phyloP scores from a whole-genome alignment of 179 eudicot genomes.

The Nepenthes alata region DNA sequence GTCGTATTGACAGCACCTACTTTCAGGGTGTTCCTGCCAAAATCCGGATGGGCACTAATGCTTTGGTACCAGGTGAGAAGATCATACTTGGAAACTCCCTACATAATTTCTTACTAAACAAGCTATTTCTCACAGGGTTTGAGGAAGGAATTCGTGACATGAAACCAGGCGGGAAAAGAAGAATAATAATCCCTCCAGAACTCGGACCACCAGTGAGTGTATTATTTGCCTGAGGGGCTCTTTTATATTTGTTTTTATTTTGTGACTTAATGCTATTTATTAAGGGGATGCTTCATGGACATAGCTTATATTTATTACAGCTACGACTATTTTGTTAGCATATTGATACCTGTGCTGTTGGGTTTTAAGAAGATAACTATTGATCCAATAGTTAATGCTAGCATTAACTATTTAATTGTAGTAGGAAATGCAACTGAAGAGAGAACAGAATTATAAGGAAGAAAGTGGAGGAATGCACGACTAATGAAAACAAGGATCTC shows the following conservation, averaged over 20 bases:
- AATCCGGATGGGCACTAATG: conserved; percentile 83
- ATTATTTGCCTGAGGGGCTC: not conserved
- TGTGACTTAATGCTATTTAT: too few species aligned
- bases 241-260: not conserved
- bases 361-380: too few species aligned
- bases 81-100: not conserved
- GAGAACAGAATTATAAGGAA: too few species aligned
- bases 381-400: not conserved
- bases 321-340: too few species aligned
- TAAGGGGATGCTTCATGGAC: too few species aligned
- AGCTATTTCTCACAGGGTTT: conserved; percentile 41
- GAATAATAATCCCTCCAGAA: conserved; percentile 97
- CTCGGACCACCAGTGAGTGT: conserved; percentile 94
- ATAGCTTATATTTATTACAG: too few species aligned
- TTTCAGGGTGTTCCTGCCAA: conserved; percentile 84
- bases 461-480: too few species aligned
- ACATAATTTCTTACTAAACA: conserved; percentile 8
- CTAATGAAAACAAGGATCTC: too few species aligned
- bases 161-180: conserved; percentile 96
- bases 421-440: not conserved
- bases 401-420: not conserved
- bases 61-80: conserved; percentile 68
- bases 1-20: conserved; percentile 93
- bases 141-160: conserved; percentile 89
- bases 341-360: too few species aligned